Conservation (phyloP, 1,139 yeast species). For the Protomyces macrosporus region DNA sequence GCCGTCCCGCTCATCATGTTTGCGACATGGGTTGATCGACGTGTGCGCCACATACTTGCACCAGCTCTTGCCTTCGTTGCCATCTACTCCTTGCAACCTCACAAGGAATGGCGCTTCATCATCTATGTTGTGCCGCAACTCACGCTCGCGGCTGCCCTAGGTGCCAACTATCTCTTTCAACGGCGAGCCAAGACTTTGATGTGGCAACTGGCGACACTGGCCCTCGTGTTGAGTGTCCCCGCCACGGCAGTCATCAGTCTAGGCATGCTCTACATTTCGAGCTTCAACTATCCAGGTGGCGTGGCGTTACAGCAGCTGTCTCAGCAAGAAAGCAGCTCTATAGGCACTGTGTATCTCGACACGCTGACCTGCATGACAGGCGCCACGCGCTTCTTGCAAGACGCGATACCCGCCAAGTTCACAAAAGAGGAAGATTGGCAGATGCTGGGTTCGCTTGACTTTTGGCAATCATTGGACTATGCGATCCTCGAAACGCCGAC, state of each 20-base stretch:
- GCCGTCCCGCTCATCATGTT: conserved; percentile 46
- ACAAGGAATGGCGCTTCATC: conserved; percentile 92
- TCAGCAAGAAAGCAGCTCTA: conserved; percentile 33
- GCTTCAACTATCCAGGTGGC: conserved; percentile 87
- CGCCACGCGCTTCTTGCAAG: conserved; percentile 64
- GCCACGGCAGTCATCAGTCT: conserved; percentile 46
- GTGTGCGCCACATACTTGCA: conserved; percentile 10
- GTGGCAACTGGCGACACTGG: conserved; percentile 35
- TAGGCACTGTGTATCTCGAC: conserved; percentile 60
- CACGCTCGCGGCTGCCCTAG: conserved; percentile 60
- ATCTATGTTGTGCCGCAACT: conserved; percentile 68
- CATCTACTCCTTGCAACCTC: conserved; percentile 75
- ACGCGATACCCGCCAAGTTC: conserved; percentile 49
- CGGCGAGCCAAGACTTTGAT: conserved; percentile 26
- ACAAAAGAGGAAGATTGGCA: conserved; percentile 40
- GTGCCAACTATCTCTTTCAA: conserved; percentile 45
- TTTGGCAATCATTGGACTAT: conserved; percentile 8
- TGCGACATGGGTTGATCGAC: conserved; percentile 38
- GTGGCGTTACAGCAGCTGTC: conserved; percentile 58
- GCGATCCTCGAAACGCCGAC: neutral
- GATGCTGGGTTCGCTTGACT: neutral
- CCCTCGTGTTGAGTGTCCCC: conserved; percentile 37
- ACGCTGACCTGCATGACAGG: conserved; percentile 87
- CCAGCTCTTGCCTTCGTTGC: conserved; percentile 45
- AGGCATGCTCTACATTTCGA: conserved; percentile 57